A percentile compares a stretch with the other conserved stretches of the same genome.
phyloP scores from a whole-genome alignment of 768 basidiomycete genomes.

The Peribolospora baueri region DNA sequence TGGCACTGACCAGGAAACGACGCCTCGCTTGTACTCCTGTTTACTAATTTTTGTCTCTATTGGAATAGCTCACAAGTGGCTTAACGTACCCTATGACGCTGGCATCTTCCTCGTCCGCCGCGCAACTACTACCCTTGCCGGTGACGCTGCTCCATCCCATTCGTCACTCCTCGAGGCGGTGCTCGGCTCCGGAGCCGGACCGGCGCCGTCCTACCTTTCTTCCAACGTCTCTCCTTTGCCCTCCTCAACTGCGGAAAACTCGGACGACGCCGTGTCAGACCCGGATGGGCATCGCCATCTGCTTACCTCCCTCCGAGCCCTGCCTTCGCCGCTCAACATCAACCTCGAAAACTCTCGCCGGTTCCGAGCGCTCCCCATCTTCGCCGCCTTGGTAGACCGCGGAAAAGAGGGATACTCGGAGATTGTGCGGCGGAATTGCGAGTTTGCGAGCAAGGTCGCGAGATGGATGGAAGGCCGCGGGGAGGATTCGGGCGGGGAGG shows the following conservation, averaged over 20 bases:
- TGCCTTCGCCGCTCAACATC: slow-evolving; percentile 22
- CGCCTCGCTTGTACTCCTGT: background rate
- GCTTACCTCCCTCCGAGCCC: slow-evolving; percentile 5
- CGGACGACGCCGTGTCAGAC: background rate
- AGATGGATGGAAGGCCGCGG: slow-evolving; percentile 14
- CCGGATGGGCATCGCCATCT: background rate
- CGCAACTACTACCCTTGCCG: background rate
- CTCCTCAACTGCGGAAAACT: no score
- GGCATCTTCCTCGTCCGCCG: slow-evolving; percentile 23
- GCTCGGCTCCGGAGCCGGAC: no score
- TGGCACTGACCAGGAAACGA: background rate
- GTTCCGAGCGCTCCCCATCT: slow-evolving; percentile 24
- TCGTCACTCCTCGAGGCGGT: background rate
- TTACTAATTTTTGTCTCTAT: no score
- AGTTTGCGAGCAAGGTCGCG: slow-evolving; percentile 19
- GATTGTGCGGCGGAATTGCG: slow-evolving; percentile 21
- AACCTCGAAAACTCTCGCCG: slow-evolving; percentile 25
- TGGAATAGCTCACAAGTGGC: slow-evolving; percentile 19
- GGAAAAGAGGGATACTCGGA: slow-evolving; percentile 22
- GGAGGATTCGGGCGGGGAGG: background rate
- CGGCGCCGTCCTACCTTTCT: background rate
- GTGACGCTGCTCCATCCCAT: background rate
- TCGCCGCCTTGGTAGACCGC: slow-evolving; percentile 20
- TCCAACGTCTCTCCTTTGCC: background rate
- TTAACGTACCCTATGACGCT: slow-evolving; percentile 23